Base-by-base conservation (phyloP, 2,329 filamentous ascomycete genomes). In the Xylariaceae sp. region DNA sequence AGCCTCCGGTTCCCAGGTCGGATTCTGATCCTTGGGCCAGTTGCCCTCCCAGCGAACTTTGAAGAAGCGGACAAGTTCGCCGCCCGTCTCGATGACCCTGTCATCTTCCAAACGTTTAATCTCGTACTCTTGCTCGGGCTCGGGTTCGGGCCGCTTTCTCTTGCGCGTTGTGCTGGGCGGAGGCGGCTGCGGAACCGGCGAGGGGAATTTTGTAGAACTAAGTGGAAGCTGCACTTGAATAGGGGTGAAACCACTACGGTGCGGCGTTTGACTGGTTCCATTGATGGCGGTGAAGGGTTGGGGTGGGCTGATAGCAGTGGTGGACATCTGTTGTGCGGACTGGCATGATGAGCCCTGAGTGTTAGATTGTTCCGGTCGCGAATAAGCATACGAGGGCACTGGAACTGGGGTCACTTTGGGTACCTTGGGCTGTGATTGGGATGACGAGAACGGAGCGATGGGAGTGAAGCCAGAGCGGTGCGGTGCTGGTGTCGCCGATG, bases 1-100 rank as follows among this genome's bases (percentile, higher is more conserved):
- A 2, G 75, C 75, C 62, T 79, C 77, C 0, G 82, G 82, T 65
- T 85, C 82, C 82, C 82, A 85, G 0, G 82, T 80, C 0, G 81
- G 80, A 57, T 85, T 84, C 66, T 84, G 76, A 7, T 78, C 78
- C 0, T 75, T 70, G 0, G 82, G 80, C 82, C 82, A 85, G 59
- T 82, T 70, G 6, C 82, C 82, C 50, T 77, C 77, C 82, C 82
- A 85, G 5, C 78, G 76, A 0, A 85, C 81, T 35, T 77, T 73
- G 68, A 81, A 85, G 59, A 75, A 76, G 2, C 78, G 77, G 1
- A 77, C 71, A 0, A 66, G 52, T 7, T 70, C 70, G 1, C 65
- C 67, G 3, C 74, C 71, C 1, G 75, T 72, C 3, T 77, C 69
- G 47, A 74, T 69, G 3, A 75, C 54, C 13, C 71, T 70, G 58